Conservation (phyloP, 768 basidiomycete genomes). For the Glaciozyma antarctica region DNA sequence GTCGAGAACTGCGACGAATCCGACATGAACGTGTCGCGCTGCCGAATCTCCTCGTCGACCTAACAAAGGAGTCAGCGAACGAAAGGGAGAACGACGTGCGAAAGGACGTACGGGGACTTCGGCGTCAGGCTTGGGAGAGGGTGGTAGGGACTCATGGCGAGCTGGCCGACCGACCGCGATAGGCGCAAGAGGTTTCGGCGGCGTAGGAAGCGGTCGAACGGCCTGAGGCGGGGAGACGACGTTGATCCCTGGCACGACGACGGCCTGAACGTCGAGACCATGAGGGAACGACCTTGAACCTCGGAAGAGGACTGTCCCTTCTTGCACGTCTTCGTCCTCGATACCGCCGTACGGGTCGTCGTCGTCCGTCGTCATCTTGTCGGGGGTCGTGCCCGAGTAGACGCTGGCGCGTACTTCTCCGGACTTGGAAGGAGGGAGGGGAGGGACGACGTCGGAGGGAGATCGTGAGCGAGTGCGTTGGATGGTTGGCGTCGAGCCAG, state of each 20-base stretch:
- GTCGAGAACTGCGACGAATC: constrained; percentile 15
- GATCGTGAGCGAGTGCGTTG: too few relatives aligned
- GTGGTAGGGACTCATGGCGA: background rate
- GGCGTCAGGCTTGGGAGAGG: constrained; percentile 4
- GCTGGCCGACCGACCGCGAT: background rate
- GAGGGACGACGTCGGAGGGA: background rate
- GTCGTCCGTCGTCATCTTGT: background rate
- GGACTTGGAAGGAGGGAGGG: constrained; percentile 16
- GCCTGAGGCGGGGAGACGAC: background rate
- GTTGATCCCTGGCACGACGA: background rate
- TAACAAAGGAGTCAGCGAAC: background rate
- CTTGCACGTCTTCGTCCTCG: constrained; percentile 2
- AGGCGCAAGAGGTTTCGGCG: background rate
- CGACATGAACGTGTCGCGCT: constrained; percentile 8
- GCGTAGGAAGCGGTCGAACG: background rate
- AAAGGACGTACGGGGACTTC: constrained; percentile 5
- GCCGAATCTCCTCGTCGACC: constrained; percentile 8
- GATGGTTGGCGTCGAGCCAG: too few relatives aligned
- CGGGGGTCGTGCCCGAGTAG: background rate
- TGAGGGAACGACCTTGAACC: constrained; percentile 1
- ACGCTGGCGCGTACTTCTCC: background rate
- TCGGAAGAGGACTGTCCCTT: constrained; percentile 20
- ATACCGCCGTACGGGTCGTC: constrained; percentile 22
- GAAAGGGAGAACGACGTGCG: background rate
- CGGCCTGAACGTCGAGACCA: background rate